A percentile compares a stretch with the other conserved stretches of the same genome.
Conservation (phyloP, 176 grass and related monocot genomes). For the Guadua angustifolia region DNA sequence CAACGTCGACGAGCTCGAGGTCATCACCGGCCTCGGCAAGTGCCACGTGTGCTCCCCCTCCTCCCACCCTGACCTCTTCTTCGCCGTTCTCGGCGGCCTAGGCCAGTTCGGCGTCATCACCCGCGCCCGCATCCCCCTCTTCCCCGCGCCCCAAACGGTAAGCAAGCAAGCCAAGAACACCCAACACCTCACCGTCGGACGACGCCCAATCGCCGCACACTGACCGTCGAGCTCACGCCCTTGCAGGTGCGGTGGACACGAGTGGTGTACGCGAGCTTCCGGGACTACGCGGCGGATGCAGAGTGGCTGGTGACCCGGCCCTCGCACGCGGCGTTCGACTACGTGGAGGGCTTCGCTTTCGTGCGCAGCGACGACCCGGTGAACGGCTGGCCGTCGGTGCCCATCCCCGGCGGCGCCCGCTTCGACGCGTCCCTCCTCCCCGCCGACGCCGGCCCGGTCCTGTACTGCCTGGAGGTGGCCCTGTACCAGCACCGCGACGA, state of each 20-base stretch:
- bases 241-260: slow-evolving; percentile 73
- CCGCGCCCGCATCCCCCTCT: slow-evolving; percentile 76
- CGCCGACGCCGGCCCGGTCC: slow-evolving; percentile 56
- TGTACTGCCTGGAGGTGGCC: slow-evolving; percentile 95
- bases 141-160: slow-evolving; percentile 64
- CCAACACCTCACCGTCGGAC: neutral
- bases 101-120: slow-evolving; percentile 98
- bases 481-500: slow-evolving; percentile 65
- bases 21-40: slow-evolving; percentile 67
- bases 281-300: slow-evolving; percentile 74
- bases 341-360: slow-evolving; percentile 92
- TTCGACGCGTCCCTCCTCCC: slow-evolving; percentile 66
- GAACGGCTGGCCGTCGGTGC: slow-evolving; percentile 83
- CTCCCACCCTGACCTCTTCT: slow-evolving; percentile 71
- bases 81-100: slow-evolving; percentile 85
- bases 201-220: neutral
- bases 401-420: slow-evolving; percentile 47
- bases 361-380: slow-evolving; percentile 67
- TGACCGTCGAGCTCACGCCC: neutral
- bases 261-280: slow-evolving; percentile 78
- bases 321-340: slow-evolving; percentile 57
- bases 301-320: slow-evolving; percentile 74
- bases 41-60: slow-evolving; percentile 61
- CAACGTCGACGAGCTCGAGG: slow-evolving; percentile 84
- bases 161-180: neutral